Conservation (phyloP, 2,329 filamentous ascomycete species). For the Knufia petricola region DNA sequence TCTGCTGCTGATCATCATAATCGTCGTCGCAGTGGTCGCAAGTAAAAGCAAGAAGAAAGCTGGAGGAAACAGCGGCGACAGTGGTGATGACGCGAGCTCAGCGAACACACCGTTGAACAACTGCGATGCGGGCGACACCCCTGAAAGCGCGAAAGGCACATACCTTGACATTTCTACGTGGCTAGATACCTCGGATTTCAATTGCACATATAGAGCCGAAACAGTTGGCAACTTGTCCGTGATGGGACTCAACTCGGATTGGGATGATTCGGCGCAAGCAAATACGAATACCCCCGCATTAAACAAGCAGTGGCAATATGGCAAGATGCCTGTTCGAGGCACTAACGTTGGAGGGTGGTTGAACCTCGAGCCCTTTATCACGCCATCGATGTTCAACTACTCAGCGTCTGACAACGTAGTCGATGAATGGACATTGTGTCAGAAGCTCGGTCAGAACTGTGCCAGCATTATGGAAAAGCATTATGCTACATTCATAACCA, state of each 20-base stretch:
- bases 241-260: conserved; percentile 77
- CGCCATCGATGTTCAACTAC: conserved; percentile 78
- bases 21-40: conserved; percentile 57
- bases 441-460: conserved; percentile 55
- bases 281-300: conserved; percentile 74
- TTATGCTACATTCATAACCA: conserved; percentile 80
- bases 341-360: conserved; percentile 95
- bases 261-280: conserved; percentile 71
- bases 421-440: conserved; percentile 76
- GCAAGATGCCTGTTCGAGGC: conserved; percentile 68
- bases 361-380: conserved; percentile 88
- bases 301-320: conserved; percentile 68
- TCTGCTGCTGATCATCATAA: conserved; percentile 53
- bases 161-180: conserved; percentile 84
- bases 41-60: conserved; percentile 44
- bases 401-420: conserved; percentile 54
- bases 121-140: conserved; percentile 49
- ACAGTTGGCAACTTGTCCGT: conserved; percentile 79
- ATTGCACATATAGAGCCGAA: conserved; percentile 80
- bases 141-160: conserved; percentile 58
- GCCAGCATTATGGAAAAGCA: conserved; percentile 66
- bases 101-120: conserved; percentile 39
- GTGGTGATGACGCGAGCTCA: conserved; percentile 18
- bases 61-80: conserved; percentile 18
- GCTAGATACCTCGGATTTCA: conserved; percentile 85